Percentiles rank a stretch among this genome's conserved stretches.
phyloP scores from a whole-genome alignment of 1,284 basidiomycete species.

The Cryptococcus sp. region DNA sequence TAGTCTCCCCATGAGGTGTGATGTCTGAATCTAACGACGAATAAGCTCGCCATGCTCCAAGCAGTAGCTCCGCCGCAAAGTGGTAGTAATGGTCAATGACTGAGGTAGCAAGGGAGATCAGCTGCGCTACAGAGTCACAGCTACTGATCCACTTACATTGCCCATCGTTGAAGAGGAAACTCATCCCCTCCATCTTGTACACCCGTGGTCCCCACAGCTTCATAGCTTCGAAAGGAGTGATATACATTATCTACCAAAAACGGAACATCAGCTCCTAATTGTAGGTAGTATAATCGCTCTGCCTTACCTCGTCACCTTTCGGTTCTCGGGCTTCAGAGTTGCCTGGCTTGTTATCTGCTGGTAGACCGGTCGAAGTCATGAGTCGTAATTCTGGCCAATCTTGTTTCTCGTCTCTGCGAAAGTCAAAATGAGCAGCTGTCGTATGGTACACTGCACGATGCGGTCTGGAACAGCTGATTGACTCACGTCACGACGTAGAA shows the following conservation, averaged over 20 bases:
- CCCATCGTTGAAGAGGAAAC: conserved; percentile 55
- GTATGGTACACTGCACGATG: neutral
- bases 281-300: neutral
- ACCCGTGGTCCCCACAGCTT: conserved; percentile 66
- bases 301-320: conserved; percentile 61
- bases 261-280: neutral
- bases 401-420: conserved; percentile 26
- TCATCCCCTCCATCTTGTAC: conserved; percentile 68
- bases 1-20: conserved; percentile 37
- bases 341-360: conserved; percentile 63
- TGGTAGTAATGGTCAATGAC: conserved; percentile 80
- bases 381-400: conserved; percentile 64
- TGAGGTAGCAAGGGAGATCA: conserved; percentile 19
- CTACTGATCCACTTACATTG: conserved; percentile 42
- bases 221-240: conserved; percentile 64
- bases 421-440: neutral
- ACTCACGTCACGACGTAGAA: conserved; percentile 64
- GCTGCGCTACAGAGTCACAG: neutral
- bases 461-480: too few species aligned
- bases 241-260: conserved; percentile 50
- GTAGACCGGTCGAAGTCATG: conserved; percentile 69
- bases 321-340: conserved; percentile 68
- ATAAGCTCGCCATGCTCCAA: conserved; percentile 73
- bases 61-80: conserved; percentile 72
- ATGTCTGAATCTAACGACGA: conserved; percentile 51